Evolutionary conservation across 148 eudicot genomes (phyloP).

Genomic region (Persicaria tinctoria): DNA sequence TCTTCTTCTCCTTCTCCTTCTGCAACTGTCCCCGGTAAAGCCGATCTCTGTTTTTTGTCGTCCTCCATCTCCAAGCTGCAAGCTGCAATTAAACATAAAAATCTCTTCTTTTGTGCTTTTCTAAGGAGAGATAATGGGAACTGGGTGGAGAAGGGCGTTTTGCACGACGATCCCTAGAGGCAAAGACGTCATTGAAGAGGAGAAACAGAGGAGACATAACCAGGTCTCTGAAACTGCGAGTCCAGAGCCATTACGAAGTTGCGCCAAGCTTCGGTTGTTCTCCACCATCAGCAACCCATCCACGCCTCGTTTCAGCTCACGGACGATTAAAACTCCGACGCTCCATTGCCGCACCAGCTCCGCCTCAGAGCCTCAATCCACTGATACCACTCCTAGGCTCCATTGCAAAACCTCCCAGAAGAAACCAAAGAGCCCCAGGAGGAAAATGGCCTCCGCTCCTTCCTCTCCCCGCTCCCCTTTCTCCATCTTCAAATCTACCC

Average conservation of each 20-base stretch:
- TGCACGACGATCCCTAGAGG: slow-evolving; percentile 66
- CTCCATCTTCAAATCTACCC: slow-evolving; percentile 59
- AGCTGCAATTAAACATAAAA: not conserved
- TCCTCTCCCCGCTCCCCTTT: slow-evolving; percentile 91
- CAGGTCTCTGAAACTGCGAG: not conserved
- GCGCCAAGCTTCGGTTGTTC: slow-evolving; percentile 6
- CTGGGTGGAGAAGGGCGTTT: slow-evolving; percentile 88
- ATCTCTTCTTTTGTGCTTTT: not conserved
- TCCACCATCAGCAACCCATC: slow-evolving; percentile 23
- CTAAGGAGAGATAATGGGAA: slow-evolving; percentile 37
- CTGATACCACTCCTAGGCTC: slow-evolving; percentile 29
- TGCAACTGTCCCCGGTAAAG: slow-evolving; percentile 3
- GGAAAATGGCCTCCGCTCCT: slow-evolving; percentile 18
- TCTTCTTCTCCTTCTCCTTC: not conserved
- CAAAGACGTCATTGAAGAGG: slow-evolving; percentile 16
- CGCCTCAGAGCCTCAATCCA: slow-evolving; percentile 47
- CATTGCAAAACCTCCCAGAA: slow-evolving; percentile 28
- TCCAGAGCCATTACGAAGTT: not conserved
- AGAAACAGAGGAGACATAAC: not conserved
- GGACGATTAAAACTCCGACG: slow-evolving; percentile 29
- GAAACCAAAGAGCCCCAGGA: slow-evolving; percentile 22
- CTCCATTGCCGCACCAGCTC: slow-evolving; percentile 26
- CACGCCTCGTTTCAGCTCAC: slow-evolving; percentile 1
- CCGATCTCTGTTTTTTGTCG: slow-evolving; percentile 3
- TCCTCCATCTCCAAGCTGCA: not conserved